These are phyloP conservation scores for Oxytropis ochrocephala DNA, from an alignment of 306 rosid species.

Conservation along the genomic window DNA sequence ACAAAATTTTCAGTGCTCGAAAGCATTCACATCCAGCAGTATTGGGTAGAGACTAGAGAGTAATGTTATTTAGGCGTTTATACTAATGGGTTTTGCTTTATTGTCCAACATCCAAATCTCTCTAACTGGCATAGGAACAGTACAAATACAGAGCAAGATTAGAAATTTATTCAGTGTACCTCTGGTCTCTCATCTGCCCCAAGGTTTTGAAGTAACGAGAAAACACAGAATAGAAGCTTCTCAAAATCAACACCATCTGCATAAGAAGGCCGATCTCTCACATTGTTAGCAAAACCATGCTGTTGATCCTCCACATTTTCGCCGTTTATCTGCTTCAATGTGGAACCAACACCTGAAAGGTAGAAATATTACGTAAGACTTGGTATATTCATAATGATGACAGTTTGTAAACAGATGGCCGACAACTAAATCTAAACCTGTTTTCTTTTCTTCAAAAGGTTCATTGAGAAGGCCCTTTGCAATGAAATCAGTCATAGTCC, in stretches of 20 bases:
- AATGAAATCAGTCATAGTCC: slow-evolving; percentile 96
- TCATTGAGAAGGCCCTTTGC: slow-evolving; percentile 66
- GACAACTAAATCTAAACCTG: slow-evolving; percentile 41
- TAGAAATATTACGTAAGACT: slow-evolving; percentile 12
- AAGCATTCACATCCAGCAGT: background rate
- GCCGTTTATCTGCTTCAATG: slow-evolving; percentile 32
- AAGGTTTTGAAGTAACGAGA: slow-evolving; percentile 84
- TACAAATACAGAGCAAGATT: background rate
- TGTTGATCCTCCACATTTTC: slow-evolving; percentile 35
- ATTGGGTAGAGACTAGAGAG: background rate
- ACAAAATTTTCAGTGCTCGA: slow-evolving; percentile 4
- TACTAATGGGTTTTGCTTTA: background rate
- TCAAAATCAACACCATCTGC: slow-evolving; percentile 47
- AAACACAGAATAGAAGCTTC: slow-evolving; percentile 70
- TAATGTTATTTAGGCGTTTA: background rate
- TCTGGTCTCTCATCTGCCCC: slow-evolving; percentile 99
- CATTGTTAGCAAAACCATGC: slow-evolving; percentile 25
- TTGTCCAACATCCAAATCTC: slow-evolving; percentile 11
- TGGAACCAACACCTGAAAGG: slow-evolving; percentile 35
- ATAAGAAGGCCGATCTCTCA: slow-evolving; percentile 35
- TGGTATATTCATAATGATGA: background rate
- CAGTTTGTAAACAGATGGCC: background rate
- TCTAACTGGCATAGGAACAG: background rate
- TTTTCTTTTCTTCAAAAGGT: slow-evolving; percentile 46
- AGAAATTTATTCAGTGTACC: slow-evolving; percentile 35